Base-by-base conservation (phyloP, 164 flowering plant genomes). In the Litsea cubeba region DNA sequence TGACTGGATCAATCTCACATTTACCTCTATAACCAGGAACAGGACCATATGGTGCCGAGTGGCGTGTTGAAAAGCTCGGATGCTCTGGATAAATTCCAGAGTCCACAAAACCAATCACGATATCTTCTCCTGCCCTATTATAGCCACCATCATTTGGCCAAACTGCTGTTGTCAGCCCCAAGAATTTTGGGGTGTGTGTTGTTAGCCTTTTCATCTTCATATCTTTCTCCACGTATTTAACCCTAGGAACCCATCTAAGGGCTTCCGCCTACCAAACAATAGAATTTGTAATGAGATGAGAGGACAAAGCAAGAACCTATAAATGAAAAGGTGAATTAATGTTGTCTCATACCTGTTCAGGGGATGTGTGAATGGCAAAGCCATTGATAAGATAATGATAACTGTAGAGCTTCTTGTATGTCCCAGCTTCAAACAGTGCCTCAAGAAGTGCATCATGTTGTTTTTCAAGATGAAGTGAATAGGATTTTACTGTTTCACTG, bases 71-170 rank as follows among this genome's bases (percentile, higher is more conserved):
- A 81, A 93, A 95, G 85, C 99, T 95, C 17, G 97, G 97, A 78
- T 95, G 99, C 7, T 81, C 82, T 5, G 98, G 98, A 84, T 77
- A 88, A 72, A 95, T 95, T 62, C 99, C 99, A 0, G 99, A 93
- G 85, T 95, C 99, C 22, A 95, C 86, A 77, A 95, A 91, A 30
- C 97, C 99, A 50, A 95, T 95, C 50, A 95, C 95, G 75, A 95
- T 87, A 72, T 89, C 89, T 76, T 95, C 99, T 73, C 99, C 99
- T 12, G 99, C 99, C 79, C 85, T 83, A 69, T 88, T 94, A 82
- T 76, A 86, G 71, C 99, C 99, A 76, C 99, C 99, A 68, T 96
- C 98, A 63, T 93, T 93, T 10, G 99, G 98, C 99, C 99, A 95
- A 66, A 93, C 99, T 74, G 91, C 98, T 72, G 95, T 91, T 72